A percentile compares a stretch with the other conserved stretches of the same genome.
Conservation (phyloP, 768 basidiomycete species). For the Kwoniella botswanensis region DNA sequence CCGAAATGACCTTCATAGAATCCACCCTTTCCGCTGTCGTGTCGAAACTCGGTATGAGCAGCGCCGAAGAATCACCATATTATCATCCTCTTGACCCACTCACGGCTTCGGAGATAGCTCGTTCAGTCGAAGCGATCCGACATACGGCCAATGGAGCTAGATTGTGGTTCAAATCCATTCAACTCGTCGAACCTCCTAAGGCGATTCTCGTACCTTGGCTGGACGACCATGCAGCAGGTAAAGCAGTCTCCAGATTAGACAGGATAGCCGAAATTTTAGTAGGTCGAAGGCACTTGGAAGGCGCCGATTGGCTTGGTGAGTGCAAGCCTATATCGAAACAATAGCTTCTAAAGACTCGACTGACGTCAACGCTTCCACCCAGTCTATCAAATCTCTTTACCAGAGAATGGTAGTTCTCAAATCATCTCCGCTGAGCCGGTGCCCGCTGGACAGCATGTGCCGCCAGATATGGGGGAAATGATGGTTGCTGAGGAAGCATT, state of each 20-base stretch:
- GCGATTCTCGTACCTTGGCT: slow-evolving; percentile 13
- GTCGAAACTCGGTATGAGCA: neutral
- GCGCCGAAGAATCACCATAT: neutral
- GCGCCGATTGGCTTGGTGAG: slow-evolving; percentile 12
- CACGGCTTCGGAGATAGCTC: slow-evolving; percentile 5
- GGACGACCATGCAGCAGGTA: slow-evolving; percentile 2
- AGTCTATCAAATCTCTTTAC: slow-evolving; percentile 4
- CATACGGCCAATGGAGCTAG: neutral
- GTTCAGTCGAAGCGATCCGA: slow-evolving; percentile 8
- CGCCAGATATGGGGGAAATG: slow-evolving; percentile 32
- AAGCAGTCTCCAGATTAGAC: neutral
- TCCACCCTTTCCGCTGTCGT: neutral
- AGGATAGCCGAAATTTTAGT: slow-evolving; percentile 3
- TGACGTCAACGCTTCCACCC: neutral
- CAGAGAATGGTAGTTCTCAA: neutral
- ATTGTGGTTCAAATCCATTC: slow-evolving; percentile 18
- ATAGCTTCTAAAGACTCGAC: neutral
- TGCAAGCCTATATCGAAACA: neutral
- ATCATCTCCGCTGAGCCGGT: slow-evolving; percentile 1
- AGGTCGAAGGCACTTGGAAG: neutral
- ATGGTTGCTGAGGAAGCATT: slow-evolving; percentile 25
- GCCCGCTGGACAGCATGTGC: slow-evolving; percentile 13
- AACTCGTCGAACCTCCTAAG: slow-evolving; percentile 19
- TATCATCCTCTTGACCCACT: slow-evolving; percentile 18
- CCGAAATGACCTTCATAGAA: slow-evolving; percentile 2